These are phyloP conservation scores for Backusella luteola DNA, from an alignment of 192 early-diverging fungal species.

Conservation along the genomic window DNA sequence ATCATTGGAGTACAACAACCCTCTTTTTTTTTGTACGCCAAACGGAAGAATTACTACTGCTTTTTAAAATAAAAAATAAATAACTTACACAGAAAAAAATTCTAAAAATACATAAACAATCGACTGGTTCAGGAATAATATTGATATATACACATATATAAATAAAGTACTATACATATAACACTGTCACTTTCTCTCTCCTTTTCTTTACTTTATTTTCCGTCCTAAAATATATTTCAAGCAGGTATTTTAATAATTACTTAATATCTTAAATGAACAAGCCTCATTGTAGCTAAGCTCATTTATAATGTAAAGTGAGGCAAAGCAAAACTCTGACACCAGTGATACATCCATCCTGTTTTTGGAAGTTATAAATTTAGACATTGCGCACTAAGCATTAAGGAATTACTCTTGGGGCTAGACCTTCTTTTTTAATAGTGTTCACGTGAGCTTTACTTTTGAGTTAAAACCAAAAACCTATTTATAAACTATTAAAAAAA, in stretches of 20 bases:
- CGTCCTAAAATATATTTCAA: not conserved
- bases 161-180: too few relatives aligned
- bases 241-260: not conserved
- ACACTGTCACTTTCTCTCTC: not conserved
- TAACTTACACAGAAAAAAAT: not conserved
- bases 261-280: not conserved
- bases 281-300: not conserved
- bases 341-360: not conserved
- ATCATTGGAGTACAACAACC: too few relatives aligned
- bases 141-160: not conserved
- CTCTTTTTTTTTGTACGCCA: not conserved
- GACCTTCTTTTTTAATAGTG: not conserved
- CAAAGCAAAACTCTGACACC: not conserved
- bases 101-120: not conserved
- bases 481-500: conserved; percentile 3
- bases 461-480: not conserved
- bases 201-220: not conserved
- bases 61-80: not conserved
- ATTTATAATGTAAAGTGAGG: not conserved
- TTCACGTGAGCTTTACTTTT: not conserved
- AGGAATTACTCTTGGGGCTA: conserved; percentile 3
- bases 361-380: conserved; percentile 7
- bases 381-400: not conserved
- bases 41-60: not conserved
- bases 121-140: not conserved